These are phyloP conservation scores for Aschersonia sp. DNA, from an alignment of 2,329 filamentous ascomycete genomes.

Conservation along the genomic window DNA sequence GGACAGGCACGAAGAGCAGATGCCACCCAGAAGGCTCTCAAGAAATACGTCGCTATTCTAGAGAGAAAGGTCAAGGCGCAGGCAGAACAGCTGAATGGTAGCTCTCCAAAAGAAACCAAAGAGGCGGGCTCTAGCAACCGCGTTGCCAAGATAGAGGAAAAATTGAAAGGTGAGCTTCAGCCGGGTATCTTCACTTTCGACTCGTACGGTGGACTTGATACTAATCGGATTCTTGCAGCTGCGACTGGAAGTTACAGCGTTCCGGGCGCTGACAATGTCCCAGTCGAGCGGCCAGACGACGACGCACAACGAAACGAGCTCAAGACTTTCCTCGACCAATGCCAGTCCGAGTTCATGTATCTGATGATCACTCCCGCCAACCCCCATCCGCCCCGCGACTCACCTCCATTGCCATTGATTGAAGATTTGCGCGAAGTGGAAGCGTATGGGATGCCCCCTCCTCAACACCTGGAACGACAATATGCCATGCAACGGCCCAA, in stretches of 20 bases:
- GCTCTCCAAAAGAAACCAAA: constrained; percentile 19
- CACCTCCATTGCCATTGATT: constrained; percentile 40
- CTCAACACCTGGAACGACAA: constrained; percentile 25
- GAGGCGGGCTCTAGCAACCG: constrained; percentile 35
- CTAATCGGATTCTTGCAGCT: constrained; percentile 14
- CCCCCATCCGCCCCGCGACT: constrained; percentile 49
- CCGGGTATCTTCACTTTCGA: too few relatives aligned
- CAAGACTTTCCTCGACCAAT: constrained; percentile 48
- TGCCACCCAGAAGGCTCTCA: constrained; percentile 75
- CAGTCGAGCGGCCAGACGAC: constrained; percentile 33
- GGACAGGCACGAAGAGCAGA: constrained; percentile 79
- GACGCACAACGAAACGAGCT: constrained; percentile 37
- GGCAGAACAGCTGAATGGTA: constrained; percentile 51
- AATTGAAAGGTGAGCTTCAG: constrained; percentile 31
- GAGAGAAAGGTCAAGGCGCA: constrained; percentile 81
- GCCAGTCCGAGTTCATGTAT: constrained; percentile 52
- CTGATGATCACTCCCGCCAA: constrained; percentile 55
- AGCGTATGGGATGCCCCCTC: constrained; percentile 30
- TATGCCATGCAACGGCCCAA: constrained; percentile 24
- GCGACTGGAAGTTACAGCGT: constrained; percentile 26
- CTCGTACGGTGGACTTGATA: too few relatives aligned
- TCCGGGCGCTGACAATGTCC: constrained; percentile 30
- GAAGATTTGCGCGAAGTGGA: constrained; percentile 45
- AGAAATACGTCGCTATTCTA: constrained; percentile 80
- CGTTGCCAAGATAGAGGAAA: constrained; percentile 39